These are phyloP conservation scores for Phaeotremella fagi DNA, from an alignment of 768 basidiomycete species.

Conservation along the genomic window DNA sequence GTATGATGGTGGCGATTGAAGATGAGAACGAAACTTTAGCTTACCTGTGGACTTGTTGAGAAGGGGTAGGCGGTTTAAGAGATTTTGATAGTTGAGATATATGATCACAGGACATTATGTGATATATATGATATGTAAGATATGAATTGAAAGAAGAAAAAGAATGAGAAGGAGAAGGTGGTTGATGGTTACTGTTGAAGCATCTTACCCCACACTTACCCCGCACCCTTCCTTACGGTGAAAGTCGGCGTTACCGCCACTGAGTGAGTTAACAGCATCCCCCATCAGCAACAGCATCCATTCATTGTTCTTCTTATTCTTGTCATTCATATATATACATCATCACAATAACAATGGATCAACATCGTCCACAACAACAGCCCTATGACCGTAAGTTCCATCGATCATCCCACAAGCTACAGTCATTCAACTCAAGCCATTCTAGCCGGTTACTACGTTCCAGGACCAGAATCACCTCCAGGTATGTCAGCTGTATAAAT, in stretches of 20 bases:
- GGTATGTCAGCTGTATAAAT: neutral
- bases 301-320: neutral
- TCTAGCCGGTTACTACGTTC: slow-evolving; percentile 6
- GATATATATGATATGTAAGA: neutral
- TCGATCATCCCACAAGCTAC: neutral
- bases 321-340: neutral
- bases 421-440: no score
- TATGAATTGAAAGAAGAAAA: neutral
- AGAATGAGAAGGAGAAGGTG: neutral
- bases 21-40: no score
- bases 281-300: neutral
- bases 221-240: neutral
- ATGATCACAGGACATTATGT: slow-evolving; percentile 27
- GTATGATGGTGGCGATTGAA: no score
- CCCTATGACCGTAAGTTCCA: neutral
- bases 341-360: neutral
- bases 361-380: neutral
- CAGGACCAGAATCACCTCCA: slow-evolving; percentile 6
- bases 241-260: neutral
- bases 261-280: no score
- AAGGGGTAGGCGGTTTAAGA: slow-evolving; percentile 21
- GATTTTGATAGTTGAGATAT: slow-evolving; percentile 6
- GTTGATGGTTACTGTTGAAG: neutral
- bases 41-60: slow-evolving; percentile 40
- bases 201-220: neutral